A percentile compares a stretch with the other conserved stretches of the same genome.
phyloP scores from a whole-genome alignment of 169 alveolate genomes.

The Plasmodium gallinaceum region DNA sequence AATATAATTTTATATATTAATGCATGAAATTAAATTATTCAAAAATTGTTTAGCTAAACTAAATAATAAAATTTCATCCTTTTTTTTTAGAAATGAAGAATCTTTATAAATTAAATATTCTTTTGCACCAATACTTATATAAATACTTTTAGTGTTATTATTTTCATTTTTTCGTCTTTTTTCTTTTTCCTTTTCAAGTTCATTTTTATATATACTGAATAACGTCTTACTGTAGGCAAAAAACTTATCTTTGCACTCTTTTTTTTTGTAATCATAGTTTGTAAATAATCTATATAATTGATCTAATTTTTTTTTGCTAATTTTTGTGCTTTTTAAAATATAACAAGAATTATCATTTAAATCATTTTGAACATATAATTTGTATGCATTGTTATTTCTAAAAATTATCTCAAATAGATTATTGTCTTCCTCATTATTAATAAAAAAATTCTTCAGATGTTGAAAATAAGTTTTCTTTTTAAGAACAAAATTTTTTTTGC shows the following conservation, averaged over 20 bases:
- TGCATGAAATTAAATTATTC: slow-evolving; percentile 45
- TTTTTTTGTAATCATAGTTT: slow-evolving; percentile 10
- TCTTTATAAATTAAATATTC: slow-evolving; percentile 18
- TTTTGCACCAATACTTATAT: slow-evolving; percentile 40
- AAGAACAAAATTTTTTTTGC: slow-evolving; percentile 29
- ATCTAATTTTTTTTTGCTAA: slow-evolving; percentile 32
- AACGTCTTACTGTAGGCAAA: slow-evolving; percentile 6
- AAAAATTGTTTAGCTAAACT: slow-evolving; percentile 34
- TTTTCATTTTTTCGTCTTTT: slow-evolving; percentile 4
- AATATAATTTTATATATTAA: slow-evolving; percentile 15
- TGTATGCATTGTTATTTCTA: slow-evolving; percentile 53
- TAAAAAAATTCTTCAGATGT: slow-evolving; percentile 28
- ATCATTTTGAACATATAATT: slow-evolving; percentile 47
- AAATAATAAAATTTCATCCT: slow-evolving; percentile 26
- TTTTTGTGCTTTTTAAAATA: slow-evolving; percentile 40
- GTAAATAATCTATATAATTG: slow-evolving; percentile 6
- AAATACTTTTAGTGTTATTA: slow-evolving; percentile 26
- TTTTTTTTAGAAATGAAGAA: not conserved
- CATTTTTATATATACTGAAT: slow-evolving; percentile 10
- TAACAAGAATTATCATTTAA: slow-evolving; percentile 27
- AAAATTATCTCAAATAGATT: slow-evolving; percentile 33
- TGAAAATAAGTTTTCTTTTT: slow-evolving; percentile 39
- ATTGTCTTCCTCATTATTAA: slow-evolving; percentile 30
- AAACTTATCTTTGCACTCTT: not conserved
- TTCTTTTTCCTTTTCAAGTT: slow-evolving; percentile 7